phyloP scores from a whole-genome alignment of 2,329 filamentous ascomycete genomes.

The Ustulina deusta region DNA sequence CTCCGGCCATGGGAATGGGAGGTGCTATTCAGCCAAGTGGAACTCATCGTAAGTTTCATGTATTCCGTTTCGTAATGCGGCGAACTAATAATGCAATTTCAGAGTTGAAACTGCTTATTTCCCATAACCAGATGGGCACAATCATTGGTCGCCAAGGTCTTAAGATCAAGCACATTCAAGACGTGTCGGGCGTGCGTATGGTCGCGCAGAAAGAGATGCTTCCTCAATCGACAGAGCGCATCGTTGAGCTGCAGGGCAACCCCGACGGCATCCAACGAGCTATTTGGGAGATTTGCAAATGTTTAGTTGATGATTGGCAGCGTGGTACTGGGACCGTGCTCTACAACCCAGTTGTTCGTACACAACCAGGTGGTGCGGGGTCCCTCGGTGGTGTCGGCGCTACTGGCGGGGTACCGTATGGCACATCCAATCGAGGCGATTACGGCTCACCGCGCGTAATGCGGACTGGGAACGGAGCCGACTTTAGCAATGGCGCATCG shows the following conservation, averaged over 20 bases:
- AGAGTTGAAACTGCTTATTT: constrained; percentile 98
- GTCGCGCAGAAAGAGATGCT: constrained; percentile 99
- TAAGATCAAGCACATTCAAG: constrained; percentile 99
- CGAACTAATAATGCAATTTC: constrained; percentile 45
- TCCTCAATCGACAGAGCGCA: constrained; percentile 96
- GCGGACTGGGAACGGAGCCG: constrained; percentile 96
- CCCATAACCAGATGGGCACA: constrained; percentile 99
- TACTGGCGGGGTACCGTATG: constrained; percentile 59
- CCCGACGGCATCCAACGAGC: constrained; percentile 96
- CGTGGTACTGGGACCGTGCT: constrained; percentile 96
- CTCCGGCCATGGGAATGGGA: constrained; percentile 95
- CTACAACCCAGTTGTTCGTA: constrained; percentile 95
- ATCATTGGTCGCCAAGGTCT: constrained; percentile 96
- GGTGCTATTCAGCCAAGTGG: constrained; percentile 87
- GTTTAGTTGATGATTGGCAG: constrained; percentile 96
- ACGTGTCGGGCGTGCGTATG: constrained; percentile 97
- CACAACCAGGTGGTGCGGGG: constrained; percentile 72
- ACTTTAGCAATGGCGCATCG: constrained; percentile 87
- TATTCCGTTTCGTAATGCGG: not conserved
- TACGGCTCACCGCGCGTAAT: constrained; percentile 78
- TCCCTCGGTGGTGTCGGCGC: constrained; percentile 47
- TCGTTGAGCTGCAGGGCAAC: constrained; percentile 95
- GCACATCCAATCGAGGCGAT: constrained; percentile 63
- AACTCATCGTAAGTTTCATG: constrained; percentile 82
- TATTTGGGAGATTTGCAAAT: constrained; percentile 99